These are phyloP conservation scores for Stipa capillata DNA, from an alignment of 176 grass and related monocot species.

Conservation along the genomic window DNA sequence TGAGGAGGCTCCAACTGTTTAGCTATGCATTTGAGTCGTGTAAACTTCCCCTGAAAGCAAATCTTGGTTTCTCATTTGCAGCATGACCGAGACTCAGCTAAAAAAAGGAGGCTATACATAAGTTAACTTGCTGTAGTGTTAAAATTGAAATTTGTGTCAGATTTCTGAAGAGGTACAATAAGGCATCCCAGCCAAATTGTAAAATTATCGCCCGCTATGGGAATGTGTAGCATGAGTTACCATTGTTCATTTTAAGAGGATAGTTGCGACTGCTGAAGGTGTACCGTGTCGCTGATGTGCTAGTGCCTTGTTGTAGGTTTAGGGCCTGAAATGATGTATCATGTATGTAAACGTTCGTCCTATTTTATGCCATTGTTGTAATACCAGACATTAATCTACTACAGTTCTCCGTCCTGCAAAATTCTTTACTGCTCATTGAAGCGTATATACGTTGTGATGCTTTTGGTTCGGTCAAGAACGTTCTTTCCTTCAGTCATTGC, in stretches of 20 bases:
- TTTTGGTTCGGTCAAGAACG: not conserved
- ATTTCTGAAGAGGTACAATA: conserved; percentile 23
- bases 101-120: not conserved
- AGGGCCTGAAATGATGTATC: conserved; percentile 16
- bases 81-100: not conserved
- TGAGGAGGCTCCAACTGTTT: conserved; percentile 43
- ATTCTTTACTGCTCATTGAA: not conserved
- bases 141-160: conserved; percentile 4
- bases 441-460: not conserved
- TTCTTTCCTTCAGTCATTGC: not conserved
- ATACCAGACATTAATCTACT: not conserved
- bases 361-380: conserved; percentile 10
- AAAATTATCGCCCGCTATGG: not conserved
- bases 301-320: conserved; percentile 13
- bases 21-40: conserved; percentile 4
- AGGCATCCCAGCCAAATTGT: conserved; percentile 34
- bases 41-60: not conserved
- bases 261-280: not conserved
- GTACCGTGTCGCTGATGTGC: not conserved
- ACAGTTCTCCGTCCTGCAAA: not conserved
- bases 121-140: conserved; percentile 19
- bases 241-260: conserved; percentile 18
- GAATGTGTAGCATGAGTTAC: conserved; percentile 38
- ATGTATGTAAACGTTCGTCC: conserved; percentile 26
- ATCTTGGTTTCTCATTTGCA: not conserved